Evolutionary conservation across 2,329 filamentous ascomycete species (phyloP), one percentile per base, ranked within the genome.

Genomic region (Hypoxylon sp.): DNA sequence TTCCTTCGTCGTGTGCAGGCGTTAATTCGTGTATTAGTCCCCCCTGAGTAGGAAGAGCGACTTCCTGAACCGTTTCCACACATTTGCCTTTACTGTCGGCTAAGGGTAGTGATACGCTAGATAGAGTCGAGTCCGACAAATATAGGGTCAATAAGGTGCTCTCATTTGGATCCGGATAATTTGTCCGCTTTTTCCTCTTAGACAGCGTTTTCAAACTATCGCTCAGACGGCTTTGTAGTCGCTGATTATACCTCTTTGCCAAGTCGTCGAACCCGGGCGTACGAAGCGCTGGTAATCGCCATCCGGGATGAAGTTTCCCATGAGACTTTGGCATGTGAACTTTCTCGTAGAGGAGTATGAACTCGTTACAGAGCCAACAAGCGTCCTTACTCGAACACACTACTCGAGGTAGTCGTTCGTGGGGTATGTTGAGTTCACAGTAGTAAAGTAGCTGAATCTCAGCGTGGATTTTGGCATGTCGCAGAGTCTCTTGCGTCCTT

Each of bases 331-430:
- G 81, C 1, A 80, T 80, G 47, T 82, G 68, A 42, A 83, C 81
- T 44, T 76, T 77, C 2, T 81, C 79, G 63, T 85, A 81, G 13
- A 80, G 70, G 1, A 69, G 57, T n/a, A 87, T 79, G 65, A 86
- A 83, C 5, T 80, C 73, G 55, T 86, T 83, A 72, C 84, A 87
- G 0, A 87, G 78, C 70, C 82, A 86, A 70, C 85, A 87, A 1
- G 85, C 82, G 56, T 83, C 80, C 63, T 87, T 87, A 76, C 80
- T 83, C 3, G 84, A 83, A 58, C 80, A 80, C 5, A 87, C 81
- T 2, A 84, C 78, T 17, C 83, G 79, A 31, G 72, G 76, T 10
- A 72, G 67, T 0, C 48, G 4, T 4, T 52, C 37, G 4, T 63
- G 57, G 0, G 65, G n/a, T 2, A 73, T 55, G 31, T 78, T 66